These are phyloP conservation scores for Vigna mungo DNA, from an alignment of 306 rosid species.

Conservation along the genomic window DNA sequence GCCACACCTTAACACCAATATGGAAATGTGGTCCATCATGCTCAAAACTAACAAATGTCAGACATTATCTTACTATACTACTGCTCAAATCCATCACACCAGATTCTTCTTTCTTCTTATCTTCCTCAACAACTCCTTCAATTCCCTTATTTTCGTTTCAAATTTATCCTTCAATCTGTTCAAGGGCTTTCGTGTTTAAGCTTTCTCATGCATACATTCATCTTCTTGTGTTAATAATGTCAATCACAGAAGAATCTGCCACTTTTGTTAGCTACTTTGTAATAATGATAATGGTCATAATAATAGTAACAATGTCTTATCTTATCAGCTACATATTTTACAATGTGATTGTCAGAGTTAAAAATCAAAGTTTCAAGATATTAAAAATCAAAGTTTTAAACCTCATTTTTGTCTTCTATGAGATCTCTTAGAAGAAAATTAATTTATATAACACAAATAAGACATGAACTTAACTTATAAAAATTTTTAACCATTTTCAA, in stretches of 20 bases:
- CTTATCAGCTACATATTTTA: background rate
- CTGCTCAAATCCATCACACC: constrained; percentile 31
- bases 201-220: background rate
- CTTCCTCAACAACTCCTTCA: background rate
- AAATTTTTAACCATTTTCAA: too few species aligned
- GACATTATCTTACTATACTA: constrained; percentile 17
- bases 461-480: too few species aligned
- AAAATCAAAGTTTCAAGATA: background rate
- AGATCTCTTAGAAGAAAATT: too few species aligned
- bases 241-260: background rate
- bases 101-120: background rate
- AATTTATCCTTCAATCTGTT: background rate
- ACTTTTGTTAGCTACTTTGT: background rate
- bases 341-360: background rate
- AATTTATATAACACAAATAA: too few species aligned
- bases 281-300: background rate
- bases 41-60: constrained; percentile 14
- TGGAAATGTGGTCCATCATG: constrained; percentile 52
- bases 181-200: background rate
- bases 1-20: constrained; percentile 43
- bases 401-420: too few species aligned
- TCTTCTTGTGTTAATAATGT: background rate
- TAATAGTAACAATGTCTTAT: background rate
- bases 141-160: too few species aligned
- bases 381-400: background rate